Evolutionary conservation across 345 rosid species (phyloP), one percentile per base, ranked within the genome.

Genomic region (Nephelium lappaceum): DNA sequence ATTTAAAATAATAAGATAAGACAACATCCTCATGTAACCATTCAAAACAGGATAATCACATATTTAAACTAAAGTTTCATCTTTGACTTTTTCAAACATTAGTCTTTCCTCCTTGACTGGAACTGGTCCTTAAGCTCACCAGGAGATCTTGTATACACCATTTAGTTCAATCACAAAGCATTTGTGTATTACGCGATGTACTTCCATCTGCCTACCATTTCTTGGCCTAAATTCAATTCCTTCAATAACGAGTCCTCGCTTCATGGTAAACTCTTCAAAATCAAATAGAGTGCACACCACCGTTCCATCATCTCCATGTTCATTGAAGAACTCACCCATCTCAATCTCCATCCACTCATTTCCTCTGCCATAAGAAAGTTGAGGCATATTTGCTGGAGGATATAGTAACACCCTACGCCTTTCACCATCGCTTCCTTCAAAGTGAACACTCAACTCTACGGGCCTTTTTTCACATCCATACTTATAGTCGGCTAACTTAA

Each of bases 141-240:
- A 45, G 11, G 51, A 45, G 14, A 45, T 2, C 51, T 45, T 45
- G 14, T 9, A 45, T 45, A 55, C 61, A 55, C 3, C 61, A 55
- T 18, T 55, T 10, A 18, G 6, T 15, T 55, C 11, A 16, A 6
- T n/a, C 27, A 8, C 24, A 1, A 58, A 58, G 25, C 16, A 60
- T 58, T 58, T 23, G 27, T 60, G 16, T 15, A 60, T 18, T 57
- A 57, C 24, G 3, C 23, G 8, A 25, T n/a, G 45, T 15, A 39
- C 42, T 67, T 39, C 5, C 8, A 67, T 41, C 24, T 21, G 31
- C 7, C 25, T 16, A 16, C 47, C 70, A 67, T 41, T 67, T 73
- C 72, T 72, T 21, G 89, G 89, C 77, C 88, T 81, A 12, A 89
- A 68, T 81, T 89, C 92, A 7, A 86, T 77, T 24, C 88, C 92